A percentile compares a stretch with the other conserved stretches of the same genome.
Evolutionary conservation across 768 basidiomycete genomes (phyloP).

Genomic region (Tephrocybe sp.): DNA sequence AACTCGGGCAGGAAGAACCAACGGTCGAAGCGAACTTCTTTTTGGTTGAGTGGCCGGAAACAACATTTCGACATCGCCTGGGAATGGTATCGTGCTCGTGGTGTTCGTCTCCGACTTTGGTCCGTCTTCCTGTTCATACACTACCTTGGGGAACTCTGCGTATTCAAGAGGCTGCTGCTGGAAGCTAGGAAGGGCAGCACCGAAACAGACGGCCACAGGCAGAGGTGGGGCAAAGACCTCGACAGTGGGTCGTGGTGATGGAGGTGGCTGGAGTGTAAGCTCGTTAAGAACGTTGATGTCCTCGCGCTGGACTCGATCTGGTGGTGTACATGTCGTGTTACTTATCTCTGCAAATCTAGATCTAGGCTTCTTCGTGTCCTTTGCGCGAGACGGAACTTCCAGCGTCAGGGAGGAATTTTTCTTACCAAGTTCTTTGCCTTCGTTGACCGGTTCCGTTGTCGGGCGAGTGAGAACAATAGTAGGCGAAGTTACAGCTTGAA

Average conservation of each 20-base stretch:
- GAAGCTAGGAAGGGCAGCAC: neutral
- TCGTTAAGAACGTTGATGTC: neutral
- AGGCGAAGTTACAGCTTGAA: constrained; percentile 7
- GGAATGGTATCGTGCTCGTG: neutral
- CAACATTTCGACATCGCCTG: neutral
- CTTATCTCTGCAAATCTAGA: constrained; percentile 1
- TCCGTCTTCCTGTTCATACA: neutral
- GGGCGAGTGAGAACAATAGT: constrained; percentile 17
- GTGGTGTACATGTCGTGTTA: neutral
- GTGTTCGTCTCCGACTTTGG: neutral
- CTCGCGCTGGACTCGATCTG: neutral
- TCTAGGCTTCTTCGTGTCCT: neutral
- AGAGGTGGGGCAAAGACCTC: no score
- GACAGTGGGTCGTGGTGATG: no score
- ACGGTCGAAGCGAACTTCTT: constrained; percentile 6
- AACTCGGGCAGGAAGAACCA: constrained; percentile 6
- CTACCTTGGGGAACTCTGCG: constrained; percentile 6
- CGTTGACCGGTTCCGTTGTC: constrained; percentile 5
- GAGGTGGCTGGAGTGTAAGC: neutral
- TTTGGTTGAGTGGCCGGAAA: no score
- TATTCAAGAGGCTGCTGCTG: neutral
- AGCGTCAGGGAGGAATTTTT: no score
- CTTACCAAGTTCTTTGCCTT: neutral
- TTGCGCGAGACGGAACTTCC: no score
- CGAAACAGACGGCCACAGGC: neutral